phyloP scores from a whole-genome alignment of 306 rosid species.

The Pterocarpus santalinus region DNA sequence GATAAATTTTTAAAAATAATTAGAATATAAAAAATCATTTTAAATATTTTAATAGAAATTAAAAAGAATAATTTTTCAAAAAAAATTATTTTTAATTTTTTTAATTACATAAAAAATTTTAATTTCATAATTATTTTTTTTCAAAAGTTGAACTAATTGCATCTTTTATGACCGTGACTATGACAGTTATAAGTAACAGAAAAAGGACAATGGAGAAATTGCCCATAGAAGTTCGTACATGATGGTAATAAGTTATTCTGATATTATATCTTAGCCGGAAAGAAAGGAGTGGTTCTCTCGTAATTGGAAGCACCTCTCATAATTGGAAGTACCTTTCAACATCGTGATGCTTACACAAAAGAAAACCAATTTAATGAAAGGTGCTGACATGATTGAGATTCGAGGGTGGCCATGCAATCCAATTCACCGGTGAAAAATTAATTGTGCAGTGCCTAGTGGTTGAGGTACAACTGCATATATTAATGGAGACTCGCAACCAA shows the following conservation, averaged over 20 bases:
- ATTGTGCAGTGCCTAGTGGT: slow-evolving; percentile 55
- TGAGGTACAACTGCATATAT: slow-evolving; percentile 48
- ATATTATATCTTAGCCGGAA: background rate
- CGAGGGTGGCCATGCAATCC: slow-evolving; percentile 40
- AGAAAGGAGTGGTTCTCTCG: slow-evolving; percentile 16
- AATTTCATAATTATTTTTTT: no score
- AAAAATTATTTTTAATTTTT: no score
- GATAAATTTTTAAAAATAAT: no score
- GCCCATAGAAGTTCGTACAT: no score
- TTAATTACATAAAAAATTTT: no score
- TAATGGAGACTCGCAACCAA: slow-evolving; percentile 58
- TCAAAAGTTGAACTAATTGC: no score
- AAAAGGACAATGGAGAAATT: no score
- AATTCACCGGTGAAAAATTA: slow-evolving; percentile 19
- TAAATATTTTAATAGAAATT: no score
- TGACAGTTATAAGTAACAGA: no score
- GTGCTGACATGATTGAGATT: slow-evolving; percentile 36
- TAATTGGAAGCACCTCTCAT: background rate
- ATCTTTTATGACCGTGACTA: no score
- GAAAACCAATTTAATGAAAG: slow-evolving; percentile 3
- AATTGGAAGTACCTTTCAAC: background rate
- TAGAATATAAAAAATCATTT: no score
- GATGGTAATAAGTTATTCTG: background rate
- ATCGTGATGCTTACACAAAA: background rate
- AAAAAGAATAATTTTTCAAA: no score